Evolutionary conservation across 495 filamentous ascomycete genomes (phyloP).

Genomic region (Podospora conica): DNA sequence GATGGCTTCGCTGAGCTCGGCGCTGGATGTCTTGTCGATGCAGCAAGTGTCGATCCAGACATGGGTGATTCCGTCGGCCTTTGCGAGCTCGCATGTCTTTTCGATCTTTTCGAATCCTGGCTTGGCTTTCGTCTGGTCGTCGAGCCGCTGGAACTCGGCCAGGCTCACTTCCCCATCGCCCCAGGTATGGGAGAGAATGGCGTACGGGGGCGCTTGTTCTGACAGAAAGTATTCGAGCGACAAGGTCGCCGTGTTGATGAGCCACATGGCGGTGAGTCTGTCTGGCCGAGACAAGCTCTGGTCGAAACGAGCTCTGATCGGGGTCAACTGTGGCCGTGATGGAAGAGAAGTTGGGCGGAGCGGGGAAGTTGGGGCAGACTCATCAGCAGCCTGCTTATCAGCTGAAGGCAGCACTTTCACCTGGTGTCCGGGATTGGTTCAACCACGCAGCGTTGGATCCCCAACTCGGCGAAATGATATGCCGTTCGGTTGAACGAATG

Average conservation of each 20-base stretch:
- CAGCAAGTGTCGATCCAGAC: slow-evolving; percentile 3
- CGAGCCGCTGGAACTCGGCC: neutral
- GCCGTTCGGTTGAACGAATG: no score
- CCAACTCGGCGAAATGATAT: no score
- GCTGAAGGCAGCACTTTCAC: no score
- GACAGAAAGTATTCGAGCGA: neutral
- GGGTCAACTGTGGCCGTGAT: no score
- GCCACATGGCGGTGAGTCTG: neutral
- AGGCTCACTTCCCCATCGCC: neutral
- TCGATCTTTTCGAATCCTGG: neutral
- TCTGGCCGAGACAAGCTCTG: no score
- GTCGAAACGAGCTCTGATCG: no score
- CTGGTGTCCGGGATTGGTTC: no score
- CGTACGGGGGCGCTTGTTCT: neutral
- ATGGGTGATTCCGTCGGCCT: neutral
- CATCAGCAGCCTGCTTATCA: no score
- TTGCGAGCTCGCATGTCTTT: neutral
- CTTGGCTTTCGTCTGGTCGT: neutral
- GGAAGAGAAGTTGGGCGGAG: no score
- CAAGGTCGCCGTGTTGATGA: neutral
- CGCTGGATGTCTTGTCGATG: slow-evolving; percentile 1
- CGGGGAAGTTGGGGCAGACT: no score
- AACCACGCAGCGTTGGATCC: no score
- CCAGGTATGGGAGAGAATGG: neutral
- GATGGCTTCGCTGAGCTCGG: slow-evolving; percentile 1